Evolutionary conservation across 179 eudicot genomes (phyloP).

Genomic region (Beta corolliflora): DNA sequence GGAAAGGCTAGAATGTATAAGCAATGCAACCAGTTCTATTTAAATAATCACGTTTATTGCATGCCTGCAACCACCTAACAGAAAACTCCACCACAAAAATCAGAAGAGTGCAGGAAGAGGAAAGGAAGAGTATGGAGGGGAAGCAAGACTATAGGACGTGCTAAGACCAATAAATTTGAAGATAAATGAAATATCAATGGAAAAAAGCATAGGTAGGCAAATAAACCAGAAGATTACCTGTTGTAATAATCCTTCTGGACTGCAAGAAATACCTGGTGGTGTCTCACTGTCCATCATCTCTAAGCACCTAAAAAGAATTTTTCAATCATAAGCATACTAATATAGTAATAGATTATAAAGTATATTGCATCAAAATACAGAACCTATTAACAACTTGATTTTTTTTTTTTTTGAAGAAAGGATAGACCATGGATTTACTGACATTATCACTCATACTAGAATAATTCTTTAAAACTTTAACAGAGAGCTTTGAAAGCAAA

Average conservation of each 20-base stretch:
- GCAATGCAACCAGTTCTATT: neutral
- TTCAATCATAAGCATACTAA: slow-evolving; percentile 20
- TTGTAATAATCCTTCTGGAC: slow-evolving; percentile 61
- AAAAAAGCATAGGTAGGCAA: neutral
- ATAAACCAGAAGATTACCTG: slow-evolving; percentile 41
- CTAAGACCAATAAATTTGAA: neutral
- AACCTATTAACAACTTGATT: neutral
- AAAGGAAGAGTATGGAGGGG: neutral
- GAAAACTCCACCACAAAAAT: neutral
- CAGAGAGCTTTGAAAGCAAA: neutral
- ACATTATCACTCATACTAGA: neutral
- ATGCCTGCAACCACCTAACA: neutral
- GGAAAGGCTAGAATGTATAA: neutral
- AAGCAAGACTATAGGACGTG: neutral
- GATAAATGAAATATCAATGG: neutral
- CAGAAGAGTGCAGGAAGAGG: neutral
- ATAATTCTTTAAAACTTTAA: neutral
- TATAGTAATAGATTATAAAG: neutral
- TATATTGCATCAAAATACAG: neutral
- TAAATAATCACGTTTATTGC: neutral
- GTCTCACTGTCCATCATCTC: slow-evolving; percentile 61
- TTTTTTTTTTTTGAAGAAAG: neutral
- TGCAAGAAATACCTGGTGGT: slow-evolving; percentile 45
- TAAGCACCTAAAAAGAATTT: slow-evolving; percentile 47
- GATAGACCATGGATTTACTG: neutral